Percentiles rank a stretch among this genome's conserved stretches.
phyloP scores from a whole-genome alignment of 768 basidiomycete species.

The Mycena olivaceomarginata region DNA sequence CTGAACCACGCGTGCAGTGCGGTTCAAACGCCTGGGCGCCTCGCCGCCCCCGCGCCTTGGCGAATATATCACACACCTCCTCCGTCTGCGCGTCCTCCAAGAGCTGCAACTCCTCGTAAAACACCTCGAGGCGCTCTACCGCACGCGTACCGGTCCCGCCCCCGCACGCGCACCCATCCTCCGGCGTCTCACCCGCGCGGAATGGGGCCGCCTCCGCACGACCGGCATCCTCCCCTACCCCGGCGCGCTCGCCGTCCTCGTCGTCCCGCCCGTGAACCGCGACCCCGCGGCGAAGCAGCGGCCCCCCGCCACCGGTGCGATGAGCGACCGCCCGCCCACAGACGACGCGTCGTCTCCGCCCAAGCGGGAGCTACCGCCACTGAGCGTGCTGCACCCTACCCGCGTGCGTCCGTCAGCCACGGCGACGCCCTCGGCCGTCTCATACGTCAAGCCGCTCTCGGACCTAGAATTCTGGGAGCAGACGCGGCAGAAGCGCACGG shows the following conservation, averaged over 20 bases:
- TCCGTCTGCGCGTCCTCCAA: slow-evolving; percentile 85
- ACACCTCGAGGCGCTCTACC: slow-evolving; percentile 54
- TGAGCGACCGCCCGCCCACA: slow-evolving; percentile 22
- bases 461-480: slow-evolving; percentile 12
- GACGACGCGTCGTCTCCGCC: slow-evolving; percentile 5
- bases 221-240: slow-evolving; percentile 69
- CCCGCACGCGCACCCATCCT: slow-evolving; percentile 62
- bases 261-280: slow-evolving; percentile 80
- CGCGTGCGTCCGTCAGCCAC: not conserved
- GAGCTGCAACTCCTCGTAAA: slow-evolving; percentile 80
- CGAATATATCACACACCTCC: slow-evolving; percentile 76
- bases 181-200: slow-evolving; percentile 78
- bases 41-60: slow-evolving; percentile 65
- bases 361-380: slow-evolving; percentile 25
- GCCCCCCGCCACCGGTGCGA: slow-evolving; percentile 49
- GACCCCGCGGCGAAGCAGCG: slow-evolving; percentile 66
- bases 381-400: slow-evolving; percentile 37
- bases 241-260: slow-evolving; percentile 79
- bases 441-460: not conserved
- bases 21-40: slow-evolving; percentile 54
- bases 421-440: not conserved
- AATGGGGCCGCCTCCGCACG: slow-evolving; percentile 70
- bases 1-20: slow-evolving; percentile 28
- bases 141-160: slow-evolving; percentile 41
- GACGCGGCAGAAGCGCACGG: not conserved